Base-by-base conservation (phyloP, 768 basidiomycete genomes). In the Rhizopogon salebrosus region DNA sequence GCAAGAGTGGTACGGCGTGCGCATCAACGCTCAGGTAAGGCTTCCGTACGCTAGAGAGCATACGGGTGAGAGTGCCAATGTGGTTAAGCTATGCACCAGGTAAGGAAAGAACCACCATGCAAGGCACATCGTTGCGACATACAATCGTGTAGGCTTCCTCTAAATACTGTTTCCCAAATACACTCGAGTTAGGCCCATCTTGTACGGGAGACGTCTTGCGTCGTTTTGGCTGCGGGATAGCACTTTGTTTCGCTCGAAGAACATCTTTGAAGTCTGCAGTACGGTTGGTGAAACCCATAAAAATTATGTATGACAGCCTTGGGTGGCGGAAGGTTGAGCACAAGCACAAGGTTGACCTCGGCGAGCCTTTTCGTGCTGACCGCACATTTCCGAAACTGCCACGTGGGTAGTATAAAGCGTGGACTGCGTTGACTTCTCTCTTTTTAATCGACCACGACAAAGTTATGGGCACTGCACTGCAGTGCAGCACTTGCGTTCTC, bases 21-120 rank as follows among this genome's bases (percentile, higher is more conserved):
- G 84, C 68, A 69, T 89, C 83, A 55, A 92, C 75, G 62, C 86
- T 89, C 60, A 98, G 77, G 73, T 99, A 99, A 26, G 95, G 83
- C 51, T 86, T 84, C 13, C 94, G 84, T 54, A 98, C 82, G 52
- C 79, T 76, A 31, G 76, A 66, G 39, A 98, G 79, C 79, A 95
- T 85, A 41, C 78, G 80, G 24, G 79, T 79, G 53, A 93, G 70
- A 4, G 82, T 83, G 55, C 73, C 77, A 51, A 92, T 85, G 58
- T 90, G 88, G 57, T 80, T 82, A 24, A 93, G 70, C 91, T 93
- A 53, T 20, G 34, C 54, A 45, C 41, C 24, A 37, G 35, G 24
- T 56, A 42, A 56, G 53, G 26, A 26, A 23, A 22, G 9, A 38
- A 37, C 34, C 35, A 26, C 29, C 18, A 38, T 23, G 22, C 6